Percentiles rank a stretch among this genome's conserved stretches.
phyloP scores from a whole-genome alignment of 805 yeast genomes.

The Kregervanrija fluxuum region DNA sequence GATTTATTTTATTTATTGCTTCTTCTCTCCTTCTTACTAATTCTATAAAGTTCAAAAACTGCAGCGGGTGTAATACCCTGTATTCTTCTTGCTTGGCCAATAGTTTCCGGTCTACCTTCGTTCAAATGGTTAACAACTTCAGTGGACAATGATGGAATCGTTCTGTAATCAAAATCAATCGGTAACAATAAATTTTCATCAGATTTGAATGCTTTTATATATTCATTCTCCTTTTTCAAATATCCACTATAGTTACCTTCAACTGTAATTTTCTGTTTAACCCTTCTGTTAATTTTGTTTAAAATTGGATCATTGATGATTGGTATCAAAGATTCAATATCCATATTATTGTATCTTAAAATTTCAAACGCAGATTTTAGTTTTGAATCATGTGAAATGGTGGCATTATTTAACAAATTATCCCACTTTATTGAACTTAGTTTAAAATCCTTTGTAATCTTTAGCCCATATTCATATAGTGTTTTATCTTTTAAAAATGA shows the following conservation, averaged over 20 bases:
- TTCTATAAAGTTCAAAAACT: slow-evolving; percentile 64
- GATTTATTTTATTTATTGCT: no score
- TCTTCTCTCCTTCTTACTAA: slow-evolving; percentile 29
- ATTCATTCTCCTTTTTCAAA: slow-evolving; percentile 62
- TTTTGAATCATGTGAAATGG: slow-evolving; percentile 47
- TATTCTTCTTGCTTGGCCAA: slow-evolving; percentile 92
- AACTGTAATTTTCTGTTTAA: slow-evolving; percentile 56
- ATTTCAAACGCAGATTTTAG: slow-evolving; percentile 65
- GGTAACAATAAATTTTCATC: slow-evolving; percentile 81
- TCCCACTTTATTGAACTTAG: slow-evolving; percentile 62
- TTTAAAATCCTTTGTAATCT: slow-evolving; percentile 36
- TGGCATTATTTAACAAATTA: slow-evolving; percentile 34
- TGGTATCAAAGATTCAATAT: slow-evolving; percentile 29
- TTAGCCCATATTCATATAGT: slow-evolving; percentile 36
- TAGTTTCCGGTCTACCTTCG: slow-evolving; percentile 73
- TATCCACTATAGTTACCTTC: slow-evolving; percentile 83
- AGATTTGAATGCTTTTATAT: slow-evolving; percentile 69
- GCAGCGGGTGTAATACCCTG: slow-evolving; percentile 97
- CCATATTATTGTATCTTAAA: slow-evolving; percentile 45
- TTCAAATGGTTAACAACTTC: slow-evolving; percentile 70
- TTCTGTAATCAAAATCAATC: slow-evolving; percentile 49
- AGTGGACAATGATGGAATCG: slow-evolving; percentile 56
- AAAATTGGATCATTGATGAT: slow-evolving; percentile 24
- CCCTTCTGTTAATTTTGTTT: slow-evolving; percentile 31
- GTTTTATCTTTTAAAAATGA: slow-evolving; percentile 37